phyloP scores from a whole-genome alignment of 352 stramenopile genomes.

The Plasmopara viticola region DNA sequence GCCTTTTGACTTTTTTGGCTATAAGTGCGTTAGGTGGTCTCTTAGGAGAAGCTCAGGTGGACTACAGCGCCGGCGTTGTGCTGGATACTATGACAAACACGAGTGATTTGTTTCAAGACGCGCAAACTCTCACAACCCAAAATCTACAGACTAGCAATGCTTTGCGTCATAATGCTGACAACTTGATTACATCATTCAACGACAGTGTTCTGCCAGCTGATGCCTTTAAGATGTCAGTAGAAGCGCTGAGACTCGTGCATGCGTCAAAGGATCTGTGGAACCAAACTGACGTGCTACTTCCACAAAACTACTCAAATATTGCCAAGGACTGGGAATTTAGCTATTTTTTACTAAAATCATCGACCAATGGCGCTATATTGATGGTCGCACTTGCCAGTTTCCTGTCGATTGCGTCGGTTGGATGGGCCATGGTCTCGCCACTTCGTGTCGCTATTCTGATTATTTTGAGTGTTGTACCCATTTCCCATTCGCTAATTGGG shows the following conservation, averaged over 20 bases:
- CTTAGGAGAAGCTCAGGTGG: slow-evolving; percentile 69
- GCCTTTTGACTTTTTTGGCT: slow-evolving; percentile 65
- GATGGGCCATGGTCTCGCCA: slow-evolving; percentile 72
- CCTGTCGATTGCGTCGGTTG: slow-evolving; percentile 71
- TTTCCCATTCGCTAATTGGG: slow-evolving; percentile 74
- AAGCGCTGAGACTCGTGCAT: slow-evolving; percentile 53
- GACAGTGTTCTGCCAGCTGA: slow-evolving; percentile 54
- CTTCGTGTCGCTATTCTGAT: slow-evolving; percentile 71
- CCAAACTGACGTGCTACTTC: slow-evolving; percentile 42
- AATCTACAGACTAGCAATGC: slow-evolving; percentile 31
- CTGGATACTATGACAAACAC: slow-evolving; percentile 69
- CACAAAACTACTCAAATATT: slow-evolving; percentile 48
- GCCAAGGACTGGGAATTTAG: slow-evolving; percentile 56
- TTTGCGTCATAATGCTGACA: slow-evolving; percentile 43
- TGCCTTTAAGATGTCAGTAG: slow-evolving; percentile 59
- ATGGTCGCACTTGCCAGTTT: slow-evolving; percentile 66
- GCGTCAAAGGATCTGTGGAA: slow-evolving; percentile 48
- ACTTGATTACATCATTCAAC: slow-evolving; percentile 65
- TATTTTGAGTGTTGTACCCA: slow-evolving; percentile 66
- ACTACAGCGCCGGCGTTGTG: slow-evolving; percentile 76
- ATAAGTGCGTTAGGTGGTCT: slow-evolving; percentile 65
- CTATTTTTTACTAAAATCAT: slow-evolving; percentile 81
- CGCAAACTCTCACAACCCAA: slow-evolving; percentile 30
- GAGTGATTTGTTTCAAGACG: slow-evolving; percentile 42
- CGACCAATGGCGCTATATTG: slow-evolving; percentile 75